Percentiles rank a stretch among this genome's conserved stretches.
Conservation (phyloP, 306 rosid species). For the Dalbergia oliveri region DNA sequence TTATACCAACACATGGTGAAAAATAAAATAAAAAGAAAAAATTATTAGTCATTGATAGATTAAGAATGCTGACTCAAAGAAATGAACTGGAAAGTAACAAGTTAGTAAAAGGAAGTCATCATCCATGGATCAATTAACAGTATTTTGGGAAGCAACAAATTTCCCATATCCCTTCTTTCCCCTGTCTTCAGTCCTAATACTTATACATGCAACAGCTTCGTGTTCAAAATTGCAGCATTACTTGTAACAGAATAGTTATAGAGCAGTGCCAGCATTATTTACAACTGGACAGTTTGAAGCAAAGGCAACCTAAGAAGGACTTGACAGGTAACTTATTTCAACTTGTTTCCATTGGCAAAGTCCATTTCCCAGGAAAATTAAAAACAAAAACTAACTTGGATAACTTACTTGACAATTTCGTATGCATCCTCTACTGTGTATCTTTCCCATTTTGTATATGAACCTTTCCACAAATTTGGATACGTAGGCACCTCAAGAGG, state of each 20-base stretch:
- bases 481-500: conserved; percentile 90
- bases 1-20: conserved; percentile 47
- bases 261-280: not conserved
- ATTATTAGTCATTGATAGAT: conserved; percentile 48
- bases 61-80: conserved; percentile 41
- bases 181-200: conserved; percentile 15
- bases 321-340: conserved; percentile 21
- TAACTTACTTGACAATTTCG: conserved; percentile 86
- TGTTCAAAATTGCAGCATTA: conserved; percentile 26
- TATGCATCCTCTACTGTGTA: conserved; percentile 90
- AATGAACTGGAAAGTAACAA: conserved; percentile 24
- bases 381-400: conserved; percentile 26
- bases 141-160: conserved; percentile 10
- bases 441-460: conserved; percentile 93
- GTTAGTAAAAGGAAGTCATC: conserved; percentile 23
- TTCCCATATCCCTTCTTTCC: not conserved
- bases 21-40: conserved; percentile 28
- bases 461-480: conserved; percentile 94
- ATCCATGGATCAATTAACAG: conserved; percentile 27
- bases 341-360: conserved; percentile 1
- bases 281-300: conserved; percentile 7
- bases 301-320: conserved; percentile 28
- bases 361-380: conserved; percentile 26
- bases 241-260: conserved; percentile 14
- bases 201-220: conserved; percentile 4